phyloP scores from a whole-genome alignment of 345 rosid genomes.

The Kandelia obovata region DNA sequence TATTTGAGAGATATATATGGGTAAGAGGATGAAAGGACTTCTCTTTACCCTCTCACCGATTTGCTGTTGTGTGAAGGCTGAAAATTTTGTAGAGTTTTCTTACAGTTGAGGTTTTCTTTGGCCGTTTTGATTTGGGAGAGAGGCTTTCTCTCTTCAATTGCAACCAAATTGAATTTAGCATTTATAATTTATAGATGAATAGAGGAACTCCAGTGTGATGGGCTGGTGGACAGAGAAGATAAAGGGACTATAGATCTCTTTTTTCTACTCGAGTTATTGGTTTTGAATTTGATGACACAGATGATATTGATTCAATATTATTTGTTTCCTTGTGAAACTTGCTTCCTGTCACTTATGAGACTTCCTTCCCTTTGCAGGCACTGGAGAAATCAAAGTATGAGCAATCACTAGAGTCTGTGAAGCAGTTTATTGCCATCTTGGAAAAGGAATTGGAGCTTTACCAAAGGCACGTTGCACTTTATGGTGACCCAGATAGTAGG shows the following conservation, averaged over 20 bases:
- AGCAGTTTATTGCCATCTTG: slow-evolving; percentile 62
- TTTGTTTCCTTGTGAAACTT: not conserved
- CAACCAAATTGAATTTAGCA: too few species aligned
- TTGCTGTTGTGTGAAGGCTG: too few species aligned
- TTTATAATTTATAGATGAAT: too few species aligned
- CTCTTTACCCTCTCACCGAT: too few species aligned
- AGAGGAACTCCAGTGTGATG: too few species aligned
- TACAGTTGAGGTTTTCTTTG: too few species aligned
- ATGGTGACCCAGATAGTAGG: slow-evolving; percentile 56
- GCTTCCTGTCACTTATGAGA: not conserved
- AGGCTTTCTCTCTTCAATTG: too few species aligned
- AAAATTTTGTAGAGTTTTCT: too few species aligned
- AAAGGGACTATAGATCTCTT: not conserved
- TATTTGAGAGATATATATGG: too few species aligned
- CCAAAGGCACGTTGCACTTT: slow-evolving; percentile 68
- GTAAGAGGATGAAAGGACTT: too few species aligned
- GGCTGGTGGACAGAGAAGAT: too few species aligned
- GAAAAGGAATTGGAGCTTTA: slow-evolving; percentile 85
- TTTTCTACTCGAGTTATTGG: not conserved
- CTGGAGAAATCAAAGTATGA: slow-evolving; percentile 81
- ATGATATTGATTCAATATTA: not conserved
- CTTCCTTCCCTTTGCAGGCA: slow-evolving; percentile 46
- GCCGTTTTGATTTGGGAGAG: too few species aligned
- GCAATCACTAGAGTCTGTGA: slow-evolving; percentile 83
- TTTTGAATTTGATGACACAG: not conserved